Percentiles rank a stretch among this genome's conserved stretches.
Conservation (phyloP, 129 eudicot species). For the carrot (Daucus carota) region DNA sequence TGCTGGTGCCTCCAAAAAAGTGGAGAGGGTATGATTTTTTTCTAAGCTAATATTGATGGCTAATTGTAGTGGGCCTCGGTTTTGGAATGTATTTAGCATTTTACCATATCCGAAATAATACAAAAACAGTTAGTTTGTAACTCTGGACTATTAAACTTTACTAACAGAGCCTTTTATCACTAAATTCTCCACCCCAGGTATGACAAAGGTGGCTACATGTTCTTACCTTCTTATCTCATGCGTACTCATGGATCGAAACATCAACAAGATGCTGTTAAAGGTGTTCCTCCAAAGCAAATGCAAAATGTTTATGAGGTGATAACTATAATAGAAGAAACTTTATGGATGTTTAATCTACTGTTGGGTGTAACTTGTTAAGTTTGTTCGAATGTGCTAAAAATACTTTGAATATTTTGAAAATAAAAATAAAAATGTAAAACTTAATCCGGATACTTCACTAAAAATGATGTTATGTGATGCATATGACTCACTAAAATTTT, state of each 20-base stretch:
- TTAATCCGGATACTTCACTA: not conserved
- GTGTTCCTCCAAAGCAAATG: constrained; percentile 59
- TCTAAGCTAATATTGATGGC: not conserved
- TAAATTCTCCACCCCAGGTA: constrained; percentile 40
- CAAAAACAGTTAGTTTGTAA: not conserved
- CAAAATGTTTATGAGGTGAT: constrained; percentile 68
- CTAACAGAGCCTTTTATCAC: not conserved
- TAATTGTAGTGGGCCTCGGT: not conserved
- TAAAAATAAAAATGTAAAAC: not conserved
- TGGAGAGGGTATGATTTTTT: constrained; percentile 71
- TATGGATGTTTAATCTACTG: not conserved
- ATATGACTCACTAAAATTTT: not conserved
- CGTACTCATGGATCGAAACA: constrained; percentile 89
- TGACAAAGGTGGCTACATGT: constrained; percentile 77
- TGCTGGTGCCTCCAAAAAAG: constrained; percentile 88
- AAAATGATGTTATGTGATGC: not conserved
- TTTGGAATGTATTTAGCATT: constrained; percentile 2
- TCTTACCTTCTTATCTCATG: constrained; percentile 84
- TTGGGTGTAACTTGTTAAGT: not conserved
- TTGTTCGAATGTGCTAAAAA: not conserved
- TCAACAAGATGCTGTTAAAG: constrained; percentile 68
- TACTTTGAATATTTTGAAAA: not conserved
- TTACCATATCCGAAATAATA: not conserved
- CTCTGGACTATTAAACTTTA: not conserved
- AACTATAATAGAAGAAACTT: constrained; percentile 6